phyloP scores from a whole-genome alignment of 345 rosid species.

The Odontarrhena argentea region DNA sequence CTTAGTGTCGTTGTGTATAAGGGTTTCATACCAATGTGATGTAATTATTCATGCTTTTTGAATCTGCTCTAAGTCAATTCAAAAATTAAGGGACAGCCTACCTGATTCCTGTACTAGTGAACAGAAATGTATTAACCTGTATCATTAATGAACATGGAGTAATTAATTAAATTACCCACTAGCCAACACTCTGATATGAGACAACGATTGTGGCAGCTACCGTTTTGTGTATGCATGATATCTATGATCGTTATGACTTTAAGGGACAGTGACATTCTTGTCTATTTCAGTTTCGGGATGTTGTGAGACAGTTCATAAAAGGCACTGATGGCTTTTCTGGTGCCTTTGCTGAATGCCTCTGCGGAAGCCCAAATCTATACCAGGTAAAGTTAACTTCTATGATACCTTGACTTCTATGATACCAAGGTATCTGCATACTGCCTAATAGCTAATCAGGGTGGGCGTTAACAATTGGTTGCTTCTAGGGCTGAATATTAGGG shows the following conservation, averaged over 20 bases:
- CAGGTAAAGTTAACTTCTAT: slow-evolving; percentile 53
- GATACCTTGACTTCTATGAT: not conserved
- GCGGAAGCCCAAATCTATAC: slow-evolving; percentile 93
- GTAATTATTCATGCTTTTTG: slow-evolving; percentile 1
- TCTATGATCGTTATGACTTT: slow-evolving; percentile 13
- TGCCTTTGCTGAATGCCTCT: slow-evolving; percentile 95
- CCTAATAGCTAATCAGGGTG: not conserved
- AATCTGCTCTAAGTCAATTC: not conserved
- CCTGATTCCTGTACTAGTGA: slow-evolving; percentile 22
- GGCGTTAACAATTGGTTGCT: not conserved
- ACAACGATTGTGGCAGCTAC: slow-evolving; percentile 2
- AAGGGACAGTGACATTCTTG: slow-evolving; percentile 24
- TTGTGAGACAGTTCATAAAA: slow-evolving; percentile 89
- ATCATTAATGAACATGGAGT: slow-evolving; percentile 8
- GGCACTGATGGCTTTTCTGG: slow-evolving; percentile 97
- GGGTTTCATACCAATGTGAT: slow-evolving; percentile 11
- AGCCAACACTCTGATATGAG: slow-evolving; percentile 10
- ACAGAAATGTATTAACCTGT: slow-evolving; percentile 1
- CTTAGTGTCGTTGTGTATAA: slow-evolving; percentile 6
- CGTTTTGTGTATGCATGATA: slow-evolving; percentile 14
- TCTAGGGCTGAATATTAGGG: not conserved
- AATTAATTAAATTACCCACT: not conserved
- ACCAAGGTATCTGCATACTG: slow-evolving; percentile 12
- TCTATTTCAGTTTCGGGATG: slow-evolving; percentile 79
- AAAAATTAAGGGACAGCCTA: not conserved